Conservation (phyloP, 306 rosid species). For the Prunus mira region DNA sequence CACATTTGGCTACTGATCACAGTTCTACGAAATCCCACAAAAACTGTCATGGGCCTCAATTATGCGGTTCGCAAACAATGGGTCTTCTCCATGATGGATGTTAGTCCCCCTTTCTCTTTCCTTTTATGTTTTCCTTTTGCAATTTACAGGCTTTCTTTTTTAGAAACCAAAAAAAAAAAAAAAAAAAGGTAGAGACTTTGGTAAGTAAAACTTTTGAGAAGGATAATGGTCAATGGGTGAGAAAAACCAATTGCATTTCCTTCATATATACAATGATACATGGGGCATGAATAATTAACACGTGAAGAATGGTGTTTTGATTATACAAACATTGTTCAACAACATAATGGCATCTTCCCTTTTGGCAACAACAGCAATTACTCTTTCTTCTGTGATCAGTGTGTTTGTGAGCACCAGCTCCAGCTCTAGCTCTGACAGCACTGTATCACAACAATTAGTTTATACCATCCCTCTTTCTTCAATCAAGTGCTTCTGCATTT, state of each 20-base stretch:
- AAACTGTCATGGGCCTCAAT: conserved; percentile 76
- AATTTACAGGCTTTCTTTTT: not conserved
- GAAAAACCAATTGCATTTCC: not conserved
- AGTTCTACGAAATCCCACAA: conserved; percentile 41
- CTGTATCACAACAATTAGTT: conserved; percentile 19
- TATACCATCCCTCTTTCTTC: conserved; percentile 30
- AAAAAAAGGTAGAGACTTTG: too few relatives aligned
- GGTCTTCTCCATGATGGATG: conserved; percentile 71
- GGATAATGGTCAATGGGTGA: not conserved
- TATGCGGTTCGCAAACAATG: conserved; percentile 70
- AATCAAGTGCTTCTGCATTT: conserved; percentile 57
- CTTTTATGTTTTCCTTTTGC: not conserved
- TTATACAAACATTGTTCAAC: conserved; percentile 42
- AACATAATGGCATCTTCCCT: conserved; percentile 45
- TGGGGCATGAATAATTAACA: not conserved
- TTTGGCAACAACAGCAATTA: conserved; percentile 41
- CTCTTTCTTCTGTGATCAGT: conserved; percentile 32
- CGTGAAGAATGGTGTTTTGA: conserved; percentile 36
- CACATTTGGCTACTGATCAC: conserved; percentile 61
- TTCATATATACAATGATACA: not conserved
- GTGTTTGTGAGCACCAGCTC: conserved; percentile 39
- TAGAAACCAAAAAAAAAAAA: too few relatives aligned
- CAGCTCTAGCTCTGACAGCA: conserved; percentile 27
- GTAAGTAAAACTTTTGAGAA: not conserved
- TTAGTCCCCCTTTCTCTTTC: conserved; percentile 31